These are phyloP conservation scores for Alternaria brassicicola DNA, from an alignment of 2,329 filamentous ascomycete species.

Conservation along the genomic window DNA sequence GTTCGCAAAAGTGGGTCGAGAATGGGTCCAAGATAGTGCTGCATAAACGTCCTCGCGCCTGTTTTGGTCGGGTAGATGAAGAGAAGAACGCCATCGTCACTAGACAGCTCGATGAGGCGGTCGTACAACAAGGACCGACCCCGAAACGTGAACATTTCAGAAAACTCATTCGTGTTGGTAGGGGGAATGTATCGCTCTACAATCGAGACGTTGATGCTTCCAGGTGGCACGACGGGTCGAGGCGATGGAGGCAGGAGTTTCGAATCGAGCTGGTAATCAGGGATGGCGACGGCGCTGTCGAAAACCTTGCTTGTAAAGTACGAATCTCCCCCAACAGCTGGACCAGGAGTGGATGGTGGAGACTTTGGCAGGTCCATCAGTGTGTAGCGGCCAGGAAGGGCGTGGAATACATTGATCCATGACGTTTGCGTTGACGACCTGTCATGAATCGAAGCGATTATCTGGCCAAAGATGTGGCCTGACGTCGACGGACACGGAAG, in stretches of 20 bases:
- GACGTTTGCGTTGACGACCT: slow-evolving; percentile 59
- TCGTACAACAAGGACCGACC: slow-evolving; percentile 64
- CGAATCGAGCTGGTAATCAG: slow-evolving; percentile 63
- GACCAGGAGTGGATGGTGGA: slow-evolving; percentile 65
- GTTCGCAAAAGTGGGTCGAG: slow-evolving; percentile 66
- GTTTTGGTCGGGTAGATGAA: slow-evolving; percentile 67
- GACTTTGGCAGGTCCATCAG: slow-evolving; percentile 67
- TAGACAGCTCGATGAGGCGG: slow-evolving; percentile 64
- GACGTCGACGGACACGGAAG: slow-evolving; percentile 60
- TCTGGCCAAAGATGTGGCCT: slow-evolving; percentile 59
- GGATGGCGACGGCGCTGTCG: slow-evolving; percentile 65
- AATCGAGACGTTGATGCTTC: slow-evolving; percentile 65
- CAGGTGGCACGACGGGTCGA: slow-evolving; percentile 64
- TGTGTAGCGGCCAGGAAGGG: slow-evolving; percentile 66
- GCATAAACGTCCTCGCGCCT: slow-evolving; percentile 64
- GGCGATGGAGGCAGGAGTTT: slow-evolving; percentile 59
- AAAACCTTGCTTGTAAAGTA: slow-evolving; percentile 69
- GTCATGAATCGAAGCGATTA: slow-evolving; percentile 63
- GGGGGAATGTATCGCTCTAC: slow-evolving; percentile 71
- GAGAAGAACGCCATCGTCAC: slow-evolving; percentile 62
- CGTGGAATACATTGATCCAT: slow-evolving; percentile 70
- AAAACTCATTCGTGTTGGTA: slow-evolving; percentile 63
- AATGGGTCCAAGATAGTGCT: slow-evolving; percentile 65
- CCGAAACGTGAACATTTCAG: slow-evolving; percentile 61
- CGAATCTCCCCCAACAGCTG: slow-evolving; percentile 59